These are phyloP conservation scores for Podaxis rugospora DNA, from an alignment of 768 basidiomycete genomes.

Conservation along the genomic window DNA sequence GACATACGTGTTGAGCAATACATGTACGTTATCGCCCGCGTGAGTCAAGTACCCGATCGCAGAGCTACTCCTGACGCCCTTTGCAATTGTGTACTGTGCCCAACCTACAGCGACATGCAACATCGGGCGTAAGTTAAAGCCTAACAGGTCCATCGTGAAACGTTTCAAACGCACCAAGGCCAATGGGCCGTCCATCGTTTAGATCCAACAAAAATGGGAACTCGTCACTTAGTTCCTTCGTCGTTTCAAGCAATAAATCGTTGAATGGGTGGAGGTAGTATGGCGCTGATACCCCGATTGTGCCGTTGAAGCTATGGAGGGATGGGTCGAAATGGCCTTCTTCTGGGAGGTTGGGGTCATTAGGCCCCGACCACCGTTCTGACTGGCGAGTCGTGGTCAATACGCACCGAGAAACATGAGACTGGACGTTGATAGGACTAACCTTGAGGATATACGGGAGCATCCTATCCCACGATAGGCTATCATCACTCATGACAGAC, in stretches of 20 bases:
- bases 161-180: conserved; percentile 26
- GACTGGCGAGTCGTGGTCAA: background rate
- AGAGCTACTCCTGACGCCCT: conserved; percentile 20
- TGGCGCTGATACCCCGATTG: conserved; percentile 19
- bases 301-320: conserved; percentile 22
- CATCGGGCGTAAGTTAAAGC: background rate
- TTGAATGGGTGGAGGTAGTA: conserved; percentile 16
- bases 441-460: conserved; percentile 10
- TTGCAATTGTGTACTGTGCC: conserved; percentile 16
- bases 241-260: conserved; percentile 19
- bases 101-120: conserved; percentile 12
- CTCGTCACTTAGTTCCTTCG: conserved; percentile 21
- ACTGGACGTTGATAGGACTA: background rate
- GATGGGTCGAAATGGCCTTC: conserved; percentile 26
- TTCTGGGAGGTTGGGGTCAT: background rate
- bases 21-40: conserved; percentile 22
- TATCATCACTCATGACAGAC: background rate
- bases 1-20: conserved; percentile 10
- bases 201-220: conserved; percentile 37
- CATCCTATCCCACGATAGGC: conserved; percentile 12
- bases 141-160: background rate
- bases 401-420: background rate
- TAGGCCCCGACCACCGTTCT: conserved; percentile 6
- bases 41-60: conserved; percentile 20
- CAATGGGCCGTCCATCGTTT: conserved; percentile 36